A percentile compares a stretch with the other conserved stretches of the same genome.
These are phyloP conservation scores for Teunomyces barrocoloradensis DNA, from an alignment of 805 yeast species.

Conservation along the genomic window DNA sequence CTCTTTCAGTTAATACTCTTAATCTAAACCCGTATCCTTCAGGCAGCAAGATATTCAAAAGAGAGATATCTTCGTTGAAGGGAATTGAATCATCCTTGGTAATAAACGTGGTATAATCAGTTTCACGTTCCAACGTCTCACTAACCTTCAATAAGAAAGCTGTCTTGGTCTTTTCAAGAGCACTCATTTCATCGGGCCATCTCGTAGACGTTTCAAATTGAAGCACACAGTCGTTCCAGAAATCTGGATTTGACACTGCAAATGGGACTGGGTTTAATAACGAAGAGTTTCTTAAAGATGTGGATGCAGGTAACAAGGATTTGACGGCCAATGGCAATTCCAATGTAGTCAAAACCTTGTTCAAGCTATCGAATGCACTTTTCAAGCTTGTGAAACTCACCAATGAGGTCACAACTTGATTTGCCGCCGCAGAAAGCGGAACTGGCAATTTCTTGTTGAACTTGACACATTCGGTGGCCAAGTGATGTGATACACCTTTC, in stretches of 20 bases:
- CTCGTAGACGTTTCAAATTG: constrained; percentile 87
- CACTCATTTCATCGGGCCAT: constrained; percentile 92
- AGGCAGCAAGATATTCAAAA: constrained; percentile 70
- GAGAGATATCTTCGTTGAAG: constrained; percentile 55
- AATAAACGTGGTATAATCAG: constrained; percentile 56
- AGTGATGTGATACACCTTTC: constrained; percentile 35
- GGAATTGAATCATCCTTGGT: constrained; percentile 68
- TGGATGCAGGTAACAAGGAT: constrained; percentile 68
- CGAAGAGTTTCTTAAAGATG: constrained; percentile 75
- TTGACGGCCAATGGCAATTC: constrained; percentile 68
- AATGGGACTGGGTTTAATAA: constrained; percentile 78
- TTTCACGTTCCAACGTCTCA: constrained; percentile 44
- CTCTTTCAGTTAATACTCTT: constrained; percentile 79
- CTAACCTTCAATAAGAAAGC: constrained; percentile 77
- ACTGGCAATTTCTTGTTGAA: constrained; percentile 56
- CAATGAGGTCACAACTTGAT: constrained; percentile 43
- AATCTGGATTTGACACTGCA: constrained; percentile 71
- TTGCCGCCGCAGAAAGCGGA: constrained; percentile 56
- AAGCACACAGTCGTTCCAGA: constrained; percentile 73
- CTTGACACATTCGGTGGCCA: constrained; percentile 37
- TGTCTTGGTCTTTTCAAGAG: constrained; percentile 85
- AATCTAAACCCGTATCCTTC: constrained; percentile 86
- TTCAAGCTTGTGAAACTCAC: constrained; percentile 29
- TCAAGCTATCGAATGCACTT: constrained; percentile 48
- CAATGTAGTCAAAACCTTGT: constrained; percentile 46